Evolutionary conservation across 768 basidiomycete genomes (phyloP), one percentile per base, ranked within the genome.

Genomic region (Agaricus bisporus): DNA sequence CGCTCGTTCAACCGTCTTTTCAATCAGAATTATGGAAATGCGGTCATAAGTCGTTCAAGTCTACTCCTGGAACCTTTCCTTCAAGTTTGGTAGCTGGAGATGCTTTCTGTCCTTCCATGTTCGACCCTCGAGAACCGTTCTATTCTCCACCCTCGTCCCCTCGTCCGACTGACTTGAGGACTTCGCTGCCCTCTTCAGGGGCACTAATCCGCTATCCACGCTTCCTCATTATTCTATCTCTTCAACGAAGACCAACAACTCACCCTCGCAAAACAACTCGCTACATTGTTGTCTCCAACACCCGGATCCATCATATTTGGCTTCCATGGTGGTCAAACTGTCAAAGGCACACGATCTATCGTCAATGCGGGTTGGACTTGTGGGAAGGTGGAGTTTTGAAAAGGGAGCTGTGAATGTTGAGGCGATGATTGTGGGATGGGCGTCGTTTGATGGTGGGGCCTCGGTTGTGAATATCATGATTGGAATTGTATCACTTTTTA

Each of bases 1-100:
- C 3, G 3, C 25, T 17, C n/a, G 17, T 20, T 17, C 17, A 49
- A n/a, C 5, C 14, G n/a, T n/a, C 2, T n/a, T 11, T 17, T 12
- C 9, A 4, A 4, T n/a, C 15, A 83, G 83, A 67, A 8, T 79
- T 81, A 56, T 85, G 82, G 83, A 70, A 78, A 4, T 68, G 76
- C 5, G 84, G 84, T 2, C 82, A 86, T 56, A 68, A 76, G 35
- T 69, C 86, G 11, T 87, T 83, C 66, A 73, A 63, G 48, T 72
- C 77, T 4, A 79, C 70, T 0, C 74, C 75, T 0, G 66, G 73
- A 32, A 71, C 73, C 0, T 85, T 80, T 63, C 78, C 80, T 1
- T 78, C 72, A 0, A 63, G 68, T 0, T 86, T 87, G 60, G 48
- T 86, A 17, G 63, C 71, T 10, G 85, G 84, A 1, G 75, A 86